Conservation (phyloP, 2,329 filamentous ascomycete genomes). For the Teratosphaeria nubilosa region DNA sequence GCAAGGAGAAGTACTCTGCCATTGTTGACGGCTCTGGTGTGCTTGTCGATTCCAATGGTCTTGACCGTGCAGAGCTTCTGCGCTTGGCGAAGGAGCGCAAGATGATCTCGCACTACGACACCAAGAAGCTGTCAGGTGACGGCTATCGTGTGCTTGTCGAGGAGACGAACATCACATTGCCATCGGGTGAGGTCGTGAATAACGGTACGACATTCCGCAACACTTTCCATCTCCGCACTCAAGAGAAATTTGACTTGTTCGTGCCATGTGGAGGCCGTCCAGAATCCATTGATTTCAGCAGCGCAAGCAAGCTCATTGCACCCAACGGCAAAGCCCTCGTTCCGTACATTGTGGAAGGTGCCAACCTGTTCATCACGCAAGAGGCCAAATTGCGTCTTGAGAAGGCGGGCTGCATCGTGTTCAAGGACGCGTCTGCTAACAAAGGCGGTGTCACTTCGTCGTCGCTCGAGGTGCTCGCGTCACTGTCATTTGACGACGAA, state of each 20-base stretch:
- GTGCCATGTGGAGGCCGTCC: constrained; percentile 94
- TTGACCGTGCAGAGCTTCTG: constrained; percentile 72
- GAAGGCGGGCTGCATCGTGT: constrained; percentile 86
- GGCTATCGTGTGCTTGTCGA: constrained; percentile 91
- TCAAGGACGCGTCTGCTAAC: constrained; percentile 97
- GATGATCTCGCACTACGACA: constrained; percentile 85
- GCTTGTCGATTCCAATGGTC: constrained; percentile 80
- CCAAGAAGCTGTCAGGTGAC: constrained; percentile 71
- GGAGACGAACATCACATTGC: constrained; percentile 78
- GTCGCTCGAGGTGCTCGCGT: constrained; percentile 89
- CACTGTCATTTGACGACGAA: constrained; percentile 83
- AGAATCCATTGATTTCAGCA: constrained; percentile 88
- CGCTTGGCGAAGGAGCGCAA: constrained; percentile 74
- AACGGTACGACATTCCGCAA: constrained; percentile 97
- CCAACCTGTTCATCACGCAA: constrained; percentile 97
- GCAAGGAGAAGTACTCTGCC: constrained; percentile 88
- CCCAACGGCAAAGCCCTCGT: constrained; percentile 77
- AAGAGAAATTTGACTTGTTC: constrained; percentile 68
- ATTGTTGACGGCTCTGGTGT: constrained; percentile 97
- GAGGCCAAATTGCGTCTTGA: constrained; percentile 93
- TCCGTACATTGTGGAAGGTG: constrained; percentile 94
- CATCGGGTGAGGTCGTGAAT: constrained; percentile 72
- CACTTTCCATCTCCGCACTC: constrained; percentile 77
- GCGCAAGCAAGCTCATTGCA: constrained; percentile 70
- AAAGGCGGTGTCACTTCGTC: constrained; percentile 98